Evolutionary conservation across 1,284 basidiomycete genomes (phyloP).

Genomic region (Inonotus obliquus): DNA sequence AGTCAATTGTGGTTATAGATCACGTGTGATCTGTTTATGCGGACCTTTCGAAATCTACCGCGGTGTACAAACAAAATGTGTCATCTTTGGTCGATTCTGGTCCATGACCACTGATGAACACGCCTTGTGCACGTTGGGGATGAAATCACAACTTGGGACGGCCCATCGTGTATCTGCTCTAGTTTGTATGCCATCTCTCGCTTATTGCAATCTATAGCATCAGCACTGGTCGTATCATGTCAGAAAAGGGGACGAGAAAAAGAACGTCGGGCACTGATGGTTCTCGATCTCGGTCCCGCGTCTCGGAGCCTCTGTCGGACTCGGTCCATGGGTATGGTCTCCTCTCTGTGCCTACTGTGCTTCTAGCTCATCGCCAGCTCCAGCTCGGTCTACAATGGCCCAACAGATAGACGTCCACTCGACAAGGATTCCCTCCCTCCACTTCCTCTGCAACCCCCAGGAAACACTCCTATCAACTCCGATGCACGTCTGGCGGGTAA

Average conservation of each 20-base stretch:
- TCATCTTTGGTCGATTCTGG: neutral
- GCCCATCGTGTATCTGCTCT: neutral
- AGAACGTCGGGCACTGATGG: conserved; percentile 5
- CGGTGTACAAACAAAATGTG: neutral
- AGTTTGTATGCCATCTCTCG: neutral
- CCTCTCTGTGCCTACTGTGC: neutral
- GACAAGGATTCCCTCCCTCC: neutral
- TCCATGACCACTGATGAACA: neutral
- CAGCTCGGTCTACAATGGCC: neutral
- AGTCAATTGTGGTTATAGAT: neutral
- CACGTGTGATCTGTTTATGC: neutral
- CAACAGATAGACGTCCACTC: neutral
- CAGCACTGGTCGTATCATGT: neutral
- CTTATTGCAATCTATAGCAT: neutral
- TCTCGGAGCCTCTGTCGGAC: neutral
- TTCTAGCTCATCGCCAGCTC: neutral
- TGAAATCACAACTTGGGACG: neutral
- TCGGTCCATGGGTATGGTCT: neutral
- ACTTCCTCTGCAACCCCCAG: conserved; percentile 1
- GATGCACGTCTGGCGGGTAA: conserved; percentile 1
- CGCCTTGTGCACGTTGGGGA: neutral
- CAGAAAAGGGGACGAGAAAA: neutral
- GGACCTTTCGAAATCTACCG: too few species aligned
- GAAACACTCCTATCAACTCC: neutral
- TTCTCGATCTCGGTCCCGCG: conserved; percentile 6